These are phyloP conservation scores for Penicillium sp. DNA, from an alignment of 2,329 filamentous ascomycete genomes.

Conservation along the genomic window DNA sequence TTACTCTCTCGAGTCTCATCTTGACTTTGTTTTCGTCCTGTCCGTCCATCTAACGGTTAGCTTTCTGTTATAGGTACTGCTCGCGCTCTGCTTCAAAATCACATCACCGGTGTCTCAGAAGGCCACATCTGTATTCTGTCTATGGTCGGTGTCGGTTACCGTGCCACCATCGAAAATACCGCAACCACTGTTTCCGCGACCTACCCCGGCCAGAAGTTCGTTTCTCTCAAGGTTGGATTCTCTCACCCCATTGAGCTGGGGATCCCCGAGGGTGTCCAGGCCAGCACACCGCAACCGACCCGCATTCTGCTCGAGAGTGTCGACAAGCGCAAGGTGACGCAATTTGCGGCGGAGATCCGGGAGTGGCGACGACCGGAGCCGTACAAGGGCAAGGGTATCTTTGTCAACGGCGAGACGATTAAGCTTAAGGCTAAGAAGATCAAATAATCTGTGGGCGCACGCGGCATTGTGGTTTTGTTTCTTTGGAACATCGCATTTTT, in stretches of 20 bases:
- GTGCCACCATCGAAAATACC: slow-evolving; percentile 78
- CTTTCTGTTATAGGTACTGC: slow-evolving; percentile 67
- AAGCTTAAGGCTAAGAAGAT: slow-evolving; percentile 98
- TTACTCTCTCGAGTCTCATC: not conserved
- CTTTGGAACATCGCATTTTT: slow-evolving; percentile 25
- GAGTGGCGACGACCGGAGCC: slow-evolving; percentile 90
- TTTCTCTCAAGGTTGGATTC: slow-evolving; percentile 93
- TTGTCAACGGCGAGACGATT: slow-evolving; percentile 96
- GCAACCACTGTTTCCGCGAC: slow-evolving; percentile 65
- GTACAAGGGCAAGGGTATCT: slow-evolving; percentile 99
- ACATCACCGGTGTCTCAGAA: slow-evolving; percentile 92
- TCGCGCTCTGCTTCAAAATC: slow-evolving; percentile 84
- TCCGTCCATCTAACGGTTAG: not conserved
- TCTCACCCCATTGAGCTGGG: slow-evolving; percentile 92
- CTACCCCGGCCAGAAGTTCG: slow-evolving; percentile 81
- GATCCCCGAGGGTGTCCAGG: slow-evolving; percentile 78
- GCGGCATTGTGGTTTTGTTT: slow-evolving; percentile 10
- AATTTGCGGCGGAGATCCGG: slow-evolving; percentile 85
- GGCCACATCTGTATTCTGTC: slow-evolving; percentile 92
- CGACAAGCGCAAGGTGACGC: slow-evolving; percentile 82
- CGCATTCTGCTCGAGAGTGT: slow-evolving; percentile 85
- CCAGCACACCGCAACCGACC: slow-evolving; percentile 86
- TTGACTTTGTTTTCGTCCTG: not conserved
- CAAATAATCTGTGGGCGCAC: slow-evolving; percentile 58
- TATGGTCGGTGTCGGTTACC: slow-evolving; percentile 92